A percentile compares a stretch with the other conserved stretches of the same genome.
Conservation (phyloP, 2,329 filamentous ascomycete species). For the Ophiostoma ulmi region DNA sequence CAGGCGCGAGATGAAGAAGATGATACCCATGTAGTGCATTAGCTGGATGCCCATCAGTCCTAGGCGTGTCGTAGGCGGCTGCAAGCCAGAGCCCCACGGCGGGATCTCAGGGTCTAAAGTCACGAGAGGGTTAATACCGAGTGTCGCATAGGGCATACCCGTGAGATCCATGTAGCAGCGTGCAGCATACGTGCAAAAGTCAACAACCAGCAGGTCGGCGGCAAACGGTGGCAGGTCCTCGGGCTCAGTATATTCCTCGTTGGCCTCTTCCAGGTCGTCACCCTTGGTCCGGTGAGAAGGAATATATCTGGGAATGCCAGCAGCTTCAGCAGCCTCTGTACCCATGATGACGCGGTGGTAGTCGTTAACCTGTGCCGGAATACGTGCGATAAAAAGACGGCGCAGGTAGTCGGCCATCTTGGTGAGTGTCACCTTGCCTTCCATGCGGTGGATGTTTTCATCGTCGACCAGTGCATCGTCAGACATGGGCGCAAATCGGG, state of each 20-base stretch:
- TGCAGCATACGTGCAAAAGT: conserved; percentile 26
- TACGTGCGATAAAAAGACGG: conserved; percentile 24
- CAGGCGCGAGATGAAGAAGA: conserved; percentile 26
- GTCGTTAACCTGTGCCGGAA: conserved; percentile 25
- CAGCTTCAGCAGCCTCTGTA: background rate
- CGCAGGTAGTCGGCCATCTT: conserved; percentile 23
- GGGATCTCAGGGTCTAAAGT: conserved; percentile 32
- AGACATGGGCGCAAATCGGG: conserved; percentile 34
- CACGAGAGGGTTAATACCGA: conserved; percentile 39
- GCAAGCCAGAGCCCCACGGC: conserved; percentile 32
- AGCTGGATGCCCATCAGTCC: conserved; percentile 33
- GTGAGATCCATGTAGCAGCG: conserved; percentile 26
- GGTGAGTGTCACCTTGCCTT: conserved; percentile 18
- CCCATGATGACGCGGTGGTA: conserved; percentile 21
- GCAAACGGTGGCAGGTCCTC: conserved; percentile 17
- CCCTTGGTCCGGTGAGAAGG: background rate
- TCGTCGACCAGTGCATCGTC: conserved; percentile 31
- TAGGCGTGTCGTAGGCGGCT: conserved; percentile 32
- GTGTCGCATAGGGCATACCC: conserved; percentile 35
- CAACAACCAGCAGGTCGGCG: conserved; percentile 26
- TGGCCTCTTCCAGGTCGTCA: background rate
- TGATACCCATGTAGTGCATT: conserved; percentile 24
- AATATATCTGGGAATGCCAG: conserved; percentile 1
- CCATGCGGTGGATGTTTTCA: conserved; percentile 19
- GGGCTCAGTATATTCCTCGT: background rate